Percentiles rank a stretch among this genome's conserved stretches.
Evolutionary conservation across 2,329 filamentous ascomycete genomes (phyloP).

Genomic region (Aureobasidium sp.): DNA sequence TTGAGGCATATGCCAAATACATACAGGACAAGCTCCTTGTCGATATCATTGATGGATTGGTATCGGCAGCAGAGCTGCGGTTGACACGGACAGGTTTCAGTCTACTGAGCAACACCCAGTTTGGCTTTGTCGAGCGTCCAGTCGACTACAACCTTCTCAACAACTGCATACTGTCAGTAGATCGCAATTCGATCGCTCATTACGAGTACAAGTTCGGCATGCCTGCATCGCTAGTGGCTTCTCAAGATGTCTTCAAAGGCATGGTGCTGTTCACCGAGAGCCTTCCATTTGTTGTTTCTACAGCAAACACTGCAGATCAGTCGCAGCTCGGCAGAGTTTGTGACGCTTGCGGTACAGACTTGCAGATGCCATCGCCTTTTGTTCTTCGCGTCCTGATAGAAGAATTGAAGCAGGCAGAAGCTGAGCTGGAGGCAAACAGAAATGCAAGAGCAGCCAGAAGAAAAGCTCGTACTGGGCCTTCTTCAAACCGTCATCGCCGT

Average conservation of each 20-base stretch:
- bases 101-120: not conserved
- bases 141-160: not conserved
- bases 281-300: slow-evolving; percentile 1
- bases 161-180: not conserved
- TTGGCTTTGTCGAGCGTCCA: not conserved
- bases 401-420: not conserved
- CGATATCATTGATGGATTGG: not conserved
- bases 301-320: not conserved
- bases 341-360: not conserved
- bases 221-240: not conserved
- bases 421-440: not conserved
- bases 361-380: not conserved
- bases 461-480: not conserved
- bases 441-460: not conserved
- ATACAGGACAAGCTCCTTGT: not conserved
- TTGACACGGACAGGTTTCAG: not conserved
- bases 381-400: not conserved
- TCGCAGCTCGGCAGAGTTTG: not conserved
- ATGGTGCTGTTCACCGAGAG: not conserved
- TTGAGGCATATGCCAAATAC: not conserved
- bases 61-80: not conserved
- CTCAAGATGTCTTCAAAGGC: not conserved
- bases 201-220: not conserved
- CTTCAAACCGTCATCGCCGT: not conserved
- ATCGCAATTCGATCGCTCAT: not conserved